Evolutionary conservation across 805 yeast species (phyloP).

Genomic region (Monosporozyma aerobia): DNA sequence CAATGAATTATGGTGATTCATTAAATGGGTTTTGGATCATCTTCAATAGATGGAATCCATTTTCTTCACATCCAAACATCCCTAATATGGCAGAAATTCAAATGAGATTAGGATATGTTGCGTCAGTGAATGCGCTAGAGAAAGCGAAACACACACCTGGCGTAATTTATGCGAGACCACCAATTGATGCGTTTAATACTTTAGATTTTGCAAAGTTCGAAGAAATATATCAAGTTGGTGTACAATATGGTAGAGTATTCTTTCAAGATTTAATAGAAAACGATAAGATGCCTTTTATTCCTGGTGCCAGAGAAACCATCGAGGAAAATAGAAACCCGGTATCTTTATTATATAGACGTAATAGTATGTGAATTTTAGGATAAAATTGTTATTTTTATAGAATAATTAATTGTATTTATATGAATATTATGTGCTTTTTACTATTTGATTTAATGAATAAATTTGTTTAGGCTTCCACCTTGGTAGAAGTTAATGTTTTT

Average conservation of each 20-base stretch:
- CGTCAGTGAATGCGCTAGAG: slow-evolving; percentile 89
- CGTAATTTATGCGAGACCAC: slow-evolving; percentile 83
- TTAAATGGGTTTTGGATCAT: slow-evolving; percentile 89
- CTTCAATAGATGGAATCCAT: slow-evolving; percentile 80
- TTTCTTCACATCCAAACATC: slow-evolving; percentile 74
- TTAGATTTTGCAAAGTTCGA: slow-evolving; percentile 87
- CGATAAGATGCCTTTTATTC: slow-evolving; percentile 52
- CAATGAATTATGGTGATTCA: slow-evolving; percentile 87
- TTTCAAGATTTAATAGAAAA: slow-evolving; percentile 43
- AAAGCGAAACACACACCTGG: slow-evolving; percentile 78
- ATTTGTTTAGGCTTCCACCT: not conserved
- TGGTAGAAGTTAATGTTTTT: not conserved
- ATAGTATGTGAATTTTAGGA: slow-evolving; percentile 40
- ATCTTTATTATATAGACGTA: slow-evolving; percentile 43
- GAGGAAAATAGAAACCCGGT: slow-evolving; percentile 25
- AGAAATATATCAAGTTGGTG: slow-evolving; percentile 77
- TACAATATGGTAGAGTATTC: slow-evolving; percentile 55
- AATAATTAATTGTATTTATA: not conserved
- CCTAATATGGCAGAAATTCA: slow-evolving; percentile 96
- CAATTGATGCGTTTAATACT: slow-evolving; percentile 85
- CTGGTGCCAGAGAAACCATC: slow-evolving; percentile 36
- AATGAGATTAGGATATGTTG: slow-evolving; percentile 84
- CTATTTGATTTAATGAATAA: not conserved
- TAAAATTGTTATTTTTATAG: not conserved
- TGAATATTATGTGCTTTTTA: not conserved